Percentiles rank a stretch among this genome's conserved stretches.
Evolutionary conservation across 495 filamentous ascomycete genomes (phyloP).

Genomic region (Trichoderma gamsii): DNA sequence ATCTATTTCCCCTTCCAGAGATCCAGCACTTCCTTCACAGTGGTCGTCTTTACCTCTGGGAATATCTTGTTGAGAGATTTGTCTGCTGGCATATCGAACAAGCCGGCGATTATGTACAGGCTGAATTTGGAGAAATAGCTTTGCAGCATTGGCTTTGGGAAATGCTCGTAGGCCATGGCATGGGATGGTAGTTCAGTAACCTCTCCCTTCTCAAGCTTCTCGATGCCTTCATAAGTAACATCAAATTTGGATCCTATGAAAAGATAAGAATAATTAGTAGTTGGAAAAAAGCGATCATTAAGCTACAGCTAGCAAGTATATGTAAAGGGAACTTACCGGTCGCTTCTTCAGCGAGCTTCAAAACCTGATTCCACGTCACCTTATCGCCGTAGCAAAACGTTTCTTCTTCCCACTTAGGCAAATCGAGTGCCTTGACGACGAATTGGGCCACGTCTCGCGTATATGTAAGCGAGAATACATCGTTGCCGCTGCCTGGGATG

Average conservation of each 20-base stretch:
- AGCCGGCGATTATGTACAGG: slow-evolving; percentile 24
- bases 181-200: slow-evolving; percentile 44
- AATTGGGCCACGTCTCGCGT: slow-evolving; percentile 47
- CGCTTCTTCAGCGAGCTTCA: slow-evolving; percentile 42
- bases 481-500: slow-evolving; percentile 48
- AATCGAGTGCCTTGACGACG: slow-evolving; percentile 39
- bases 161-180: slow-evolving; percentile 24
- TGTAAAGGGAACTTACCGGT: slow-evolving; percentile 21
- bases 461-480: slow-evolving; percentile 45
- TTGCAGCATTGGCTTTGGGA: slow-evolving; percentile 33
- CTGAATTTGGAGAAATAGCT: slow-evolving; percentile 30
- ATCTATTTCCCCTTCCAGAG: neutral
- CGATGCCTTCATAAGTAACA: slow-evolving; percentile 42
- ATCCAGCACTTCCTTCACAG: neutral
- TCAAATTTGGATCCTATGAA: slow-evolving; percentile 37
- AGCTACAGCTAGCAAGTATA: neutral
- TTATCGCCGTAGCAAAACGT: slow-evolving; percentile 41
- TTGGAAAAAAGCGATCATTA: too few species aligned
- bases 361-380: slow-evolving; percentile 42
- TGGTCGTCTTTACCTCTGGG: slow-evolving; percentile 21
- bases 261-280: too few species aligned
- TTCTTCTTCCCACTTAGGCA: slow-evolving; percentile 43
- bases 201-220: slow-evolving; percentile 40
- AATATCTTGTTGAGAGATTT: slow-evolving; percentile 32
- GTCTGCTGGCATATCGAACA: slow-evolving; percentile 25